These are phyloP conservation scores for Cordyceps pruinosa DNA, from an alignment of 2,329 filamentous ascomycete species.

Conservation along the genomic window DNA sequence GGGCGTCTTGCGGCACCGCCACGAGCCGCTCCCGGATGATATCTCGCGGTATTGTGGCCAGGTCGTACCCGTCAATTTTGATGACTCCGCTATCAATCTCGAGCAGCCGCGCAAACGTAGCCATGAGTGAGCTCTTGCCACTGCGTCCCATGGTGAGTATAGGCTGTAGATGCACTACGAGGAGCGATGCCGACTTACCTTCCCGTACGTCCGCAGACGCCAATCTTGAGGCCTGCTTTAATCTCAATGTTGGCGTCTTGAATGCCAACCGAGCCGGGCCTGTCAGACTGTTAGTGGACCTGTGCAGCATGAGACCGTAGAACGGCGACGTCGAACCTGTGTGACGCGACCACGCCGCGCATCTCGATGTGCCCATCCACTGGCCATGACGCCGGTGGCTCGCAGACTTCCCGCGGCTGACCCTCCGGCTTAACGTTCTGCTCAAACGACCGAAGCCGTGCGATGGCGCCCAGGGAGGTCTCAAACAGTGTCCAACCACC, in stretches of 20 bases:
- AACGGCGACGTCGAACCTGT: conserved; percentile 14
- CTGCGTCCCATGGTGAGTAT: conserved; percentile 14
- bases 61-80: conserved; percentile 37
- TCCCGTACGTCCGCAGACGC: conserved; percentile 38
- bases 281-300: conserved; percentile 3
- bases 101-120: conserved; percentile 41
- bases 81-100: conserved; percentile 36
- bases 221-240: conserved; percentile 29
- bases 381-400: conserved; percentile 19
- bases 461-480: conserved; percentile 22
- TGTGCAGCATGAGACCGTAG: conserved; percentile 23
- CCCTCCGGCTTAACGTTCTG: conserved; percentile 18
- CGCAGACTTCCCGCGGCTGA: conserved; percentile 20
- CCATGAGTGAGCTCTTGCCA: conserved; percentile 31
- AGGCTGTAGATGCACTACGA: neutral
- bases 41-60: conserved; percentile 19
- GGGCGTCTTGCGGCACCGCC: conserved; percentile 44
- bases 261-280: conserved; percentile 19
- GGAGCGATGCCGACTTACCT: conserved; percentile 18
- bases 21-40: conserved; percentile 28
- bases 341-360: conserved; percentile 2
- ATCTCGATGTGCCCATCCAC: conserved; percentile 10
- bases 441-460: conserved; percentile 22
- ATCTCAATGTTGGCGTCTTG: conserved; percentile 25
- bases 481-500: conserved; percentile 27